phyloP scores from a whole-genome alignment of 371 early-diverging fungal species.

The Apophysomyces variabilis region DNA sequence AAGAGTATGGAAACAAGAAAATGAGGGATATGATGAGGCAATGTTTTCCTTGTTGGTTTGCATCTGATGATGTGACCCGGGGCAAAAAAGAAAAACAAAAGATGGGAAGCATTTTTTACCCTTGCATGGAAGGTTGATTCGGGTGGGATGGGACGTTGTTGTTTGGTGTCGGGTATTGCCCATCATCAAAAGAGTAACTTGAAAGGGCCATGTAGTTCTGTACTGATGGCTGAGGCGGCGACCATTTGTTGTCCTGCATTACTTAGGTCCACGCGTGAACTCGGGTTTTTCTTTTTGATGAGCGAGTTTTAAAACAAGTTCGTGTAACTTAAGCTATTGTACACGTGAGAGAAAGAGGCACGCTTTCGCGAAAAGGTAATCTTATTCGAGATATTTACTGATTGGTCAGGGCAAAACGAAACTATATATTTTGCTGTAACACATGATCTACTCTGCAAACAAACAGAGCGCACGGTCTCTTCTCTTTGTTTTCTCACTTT shows the following conservation, averaged over 20 bases:
- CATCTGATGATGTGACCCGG: conserved; percentile 14
- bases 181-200: conserved; percentile 18
- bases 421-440: too few relatives aligned
- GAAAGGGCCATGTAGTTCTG: conserved; percentile 24
- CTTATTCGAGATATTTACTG: too few relatives aligned
- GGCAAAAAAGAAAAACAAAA: background rate
- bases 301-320: conserved; percentile 3
- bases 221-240: conserved; percentile 25
- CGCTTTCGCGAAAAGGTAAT: too few relatives aligned
- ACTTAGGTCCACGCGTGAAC: conserved; percentile 7
- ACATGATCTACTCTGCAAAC: conserved; percentile 33
- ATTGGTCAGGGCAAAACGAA: too few relatives aligned
- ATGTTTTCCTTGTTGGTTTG: background rate
- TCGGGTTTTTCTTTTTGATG: background rate
- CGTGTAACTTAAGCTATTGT: too few relatives aligned
- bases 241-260: conserved; percentile 33
- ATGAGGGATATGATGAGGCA: background rate
- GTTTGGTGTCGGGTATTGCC: conserved; percentile 14
- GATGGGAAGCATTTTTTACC: conserved; percentile 11
- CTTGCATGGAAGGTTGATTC: conserved; percentile 15
- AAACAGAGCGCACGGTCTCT: conserved; percentile 46
- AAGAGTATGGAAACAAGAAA: background rate
- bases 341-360: too few relatives aligned
- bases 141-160: conserved; percentile 13
- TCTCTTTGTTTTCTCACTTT: conserved; percentile 23